phyloP scores from a whole-genome alignment of 768 basidiomycete species.

The Floccularia luteovirens region DNA sequence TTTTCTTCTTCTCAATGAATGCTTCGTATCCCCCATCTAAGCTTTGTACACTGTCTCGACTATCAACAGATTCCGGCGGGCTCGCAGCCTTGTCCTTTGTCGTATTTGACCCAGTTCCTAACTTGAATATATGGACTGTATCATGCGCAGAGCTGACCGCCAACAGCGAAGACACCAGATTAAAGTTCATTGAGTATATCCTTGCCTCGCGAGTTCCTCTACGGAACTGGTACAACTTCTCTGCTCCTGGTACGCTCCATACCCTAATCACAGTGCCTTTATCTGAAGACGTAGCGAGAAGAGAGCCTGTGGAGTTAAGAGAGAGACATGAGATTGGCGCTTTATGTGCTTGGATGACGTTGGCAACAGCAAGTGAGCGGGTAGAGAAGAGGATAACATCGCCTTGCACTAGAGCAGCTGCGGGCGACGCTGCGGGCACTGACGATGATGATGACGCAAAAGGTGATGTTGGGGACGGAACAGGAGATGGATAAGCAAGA shows the following conservation, averaged over 20 bases:
- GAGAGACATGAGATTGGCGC: slow-evolving; percentile 82
- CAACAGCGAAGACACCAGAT: slow-evolving; percentile 72
- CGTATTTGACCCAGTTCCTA: slow-evolving; percentile 30
- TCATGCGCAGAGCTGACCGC: slow-evolving; percentile 90
- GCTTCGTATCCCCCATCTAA: slow-evolving; percentile 82
- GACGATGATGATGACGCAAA: slow-evolving; percentile 34
- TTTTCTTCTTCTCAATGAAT: slow-evolving; percentile 73
- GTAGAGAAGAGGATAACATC: slow-evolving; percentile 96
- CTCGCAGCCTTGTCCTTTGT: slow-evolving; percentile 32
- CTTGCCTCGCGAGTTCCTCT: slow-evolving; percentile 80
- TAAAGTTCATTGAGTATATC: slow-evolving; percentile 82
- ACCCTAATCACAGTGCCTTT: slow-evolving; percentile 98
- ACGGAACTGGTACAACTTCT: slow-evolving; percentile 93
- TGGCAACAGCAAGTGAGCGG: slow-evolving; percentile 82
- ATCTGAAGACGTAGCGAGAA: slow-evolving; percentile 89
- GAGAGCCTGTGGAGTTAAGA: slow-evolving; percentile 79
- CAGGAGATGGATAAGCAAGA: slow-evolving; percentile 93
- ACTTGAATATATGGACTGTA: slow-evolving; percentile 95
- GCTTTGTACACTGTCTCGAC: slow-evolving; percentile 48
- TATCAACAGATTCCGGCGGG: slow-evolving; percentile 61
- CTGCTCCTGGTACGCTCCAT: slow-evolving; percentile 84
- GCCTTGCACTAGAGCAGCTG: slow-evolving; percentile 27
- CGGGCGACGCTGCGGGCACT: slow-evolving; percentile 25
- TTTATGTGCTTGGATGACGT: slow-evolving; percentile 97
- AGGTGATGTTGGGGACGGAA: slow-evolving; percentile 72